phyloP scores from a whole-genome alignment of 441 rosid species.

The Erysimum cheiri region DNA sequence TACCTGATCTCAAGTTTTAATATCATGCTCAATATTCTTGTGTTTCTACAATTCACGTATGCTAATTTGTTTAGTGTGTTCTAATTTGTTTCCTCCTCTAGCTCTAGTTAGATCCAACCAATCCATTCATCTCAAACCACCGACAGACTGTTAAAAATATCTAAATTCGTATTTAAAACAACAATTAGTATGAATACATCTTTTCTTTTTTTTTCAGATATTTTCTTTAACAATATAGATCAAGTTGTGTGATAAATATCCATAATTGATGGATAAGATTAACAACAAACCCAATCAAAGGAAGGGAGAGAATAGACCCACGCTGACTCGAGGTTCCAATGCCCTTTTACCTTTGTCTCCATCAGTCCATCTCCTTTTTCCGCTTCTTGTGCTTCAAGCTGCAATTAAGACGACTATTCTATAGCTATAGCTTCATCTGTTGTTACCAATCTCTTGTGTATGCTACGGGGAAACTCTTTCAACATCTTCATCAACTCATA shows the following conservation, averaged over 20 bases:
- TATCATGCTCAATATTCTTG: not conserved
- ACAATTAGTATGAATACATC: not conserved
- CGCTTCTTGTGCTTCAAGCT: not conserved
- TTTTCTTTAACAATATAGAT: not conserved
- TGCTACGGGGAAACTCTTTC: constrained; percentile 61
- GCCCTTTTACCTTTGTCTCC: not conserved
- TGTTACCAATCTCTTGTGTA: constrained; percentile 33
- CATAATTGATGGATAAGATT: constrained; percentile 14
- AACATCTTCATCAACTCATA: constrained; percentile 75
- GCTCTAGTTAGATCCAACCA: not conserved
- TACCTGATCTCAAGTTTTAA: not conserved
- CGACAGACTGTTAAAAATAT: not conserved
- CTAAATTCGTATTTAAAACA: not conserved
- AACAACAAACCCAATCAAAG: constrained; percentile 6
- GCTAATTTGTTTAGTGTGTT: not conserved
- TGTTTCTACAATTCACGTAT: too few relatives aligned
- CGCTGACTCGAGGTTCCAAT: not conserved
- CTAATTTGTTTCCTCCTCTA: not conserved
- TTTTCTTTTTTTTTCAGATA: not conserved
- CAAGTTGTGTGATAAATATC: not conserved
- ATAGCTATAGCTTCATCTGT: constrained; percentile 23
- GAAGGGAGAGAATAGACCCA: not conserved
- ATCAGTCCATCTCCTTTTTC: not conserved
- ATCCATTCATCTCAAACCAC: not conserved
- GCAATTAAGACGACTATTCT: not conserved